Conservation (phyloP, 1,139 yeast species). For the Lodderomyces parapsilosis region DNA sequence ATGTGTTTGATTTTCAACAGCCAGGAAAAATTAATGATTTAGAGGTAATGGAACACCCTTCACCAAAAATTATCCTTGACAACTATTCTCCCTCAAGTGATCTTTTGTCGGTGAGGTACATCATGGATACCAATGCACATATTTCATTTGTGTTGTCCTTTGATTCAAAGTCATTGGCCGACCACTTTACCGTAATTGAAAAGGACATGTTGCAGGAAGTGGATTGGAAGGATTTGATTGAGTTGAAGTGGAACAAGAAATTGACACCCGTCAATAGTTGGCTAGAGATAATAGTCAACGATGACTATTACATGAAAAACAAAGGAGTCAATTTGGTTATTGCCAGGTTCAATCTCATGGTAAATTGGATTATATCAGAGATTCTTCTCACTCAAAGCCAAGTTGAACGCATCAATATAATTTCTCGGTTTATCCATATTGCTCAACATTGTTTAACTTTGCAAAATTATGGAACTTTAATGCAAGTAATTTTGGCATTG, state of each 20-base stretch:
- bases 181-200: constrained; percentile 84
- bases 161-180: constrained; percentile 63
- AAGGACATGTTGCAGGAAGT: constrained; percentile 78
- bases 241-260: constrained; percentile 69
- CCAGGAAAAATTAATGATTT: constrained; percentile 2
- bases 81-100: constrained; percentile 33
- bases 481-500: constrained; percentile 83
- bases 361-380: constrained; percentile 92
- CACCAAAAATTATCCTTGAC: constrained; percentile 40
- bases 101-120: constrained; percentile 32
- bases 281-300: constrained; percentile 72
- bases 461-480: constrained; percentile 82
- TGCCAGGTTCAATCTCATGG: constrained; percentile 82
- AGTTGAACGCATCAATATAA: constrained; percentile 60
- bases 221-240: constrained; percentile 90
- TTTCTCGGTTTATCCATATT: constrained; percentile 79
- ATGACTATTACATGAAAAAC: constrained; percentile 45
- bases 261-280: constrained; percentile 79
- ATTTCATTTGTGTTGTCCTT: constrained; percentile 78
- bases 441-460: constrained; percentile 71
- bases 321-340: constrained; percentile 84
- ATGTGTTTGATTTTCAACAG: constrained; percentile 7
- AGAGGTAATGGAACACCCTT: constrained; percentile 6
- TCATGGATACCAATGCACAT: constrained; percentile 48
- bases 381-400: constrained; percentile 64